Percentiles rank a stretch among this genome's conserved stretches.
These are phyloP conservation scores for Lachnum nothofagi DNA, from an alignment of 2,329 filamentous ascomycete genomes.

Conservation along the genomic window DNA sequence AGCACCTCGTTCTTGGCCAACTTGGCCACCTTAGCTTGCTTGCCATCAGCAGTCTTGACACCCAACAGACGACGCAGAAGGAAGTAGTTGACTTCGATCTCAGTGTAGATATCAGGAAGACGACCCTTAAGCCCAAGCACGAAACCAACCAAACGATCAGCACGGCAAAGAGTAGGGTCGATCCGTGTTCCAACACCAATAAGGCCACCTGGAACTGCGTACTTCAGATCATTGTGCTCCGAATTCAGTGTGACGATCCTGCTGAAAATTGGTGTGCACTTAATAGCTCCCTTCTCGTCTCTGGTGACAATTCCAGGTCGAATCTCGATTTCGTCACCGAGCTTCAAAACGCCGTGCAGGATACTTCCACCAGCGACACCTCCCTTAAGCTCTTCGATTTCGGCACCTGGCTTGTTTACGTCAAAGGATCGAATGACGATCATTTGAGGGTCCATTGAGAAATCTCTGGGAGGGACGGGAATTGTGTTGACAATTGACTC, in stretches of 20 bases:
- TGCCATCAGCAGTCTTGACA: conserved; percentile 96
- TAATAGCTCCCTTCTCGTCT: conserved; percentile 86
- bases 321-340: conserved; percentile 97
- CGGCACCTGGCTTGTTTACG: conserved; percentile 98
- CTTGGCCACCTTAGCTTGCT: conserved; percentile 99
- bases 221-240: conserved; percentile 97
- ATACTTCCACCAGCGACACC: conserved; percentile 98
- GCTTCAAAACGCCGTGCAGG: conserved; percentile 90
- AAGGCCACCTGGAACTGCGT: conserved; percentile 92
- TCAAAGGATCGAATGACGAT: conserved; percentile 99
- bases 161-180: conserved; percentile 95
- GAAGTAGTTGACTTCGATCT: conserved; percentile 99
- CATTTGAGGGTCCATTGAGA: conserved; percentile 90
- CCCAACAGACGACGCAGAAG: conserved; percentile 87
- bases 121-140: conserved; percentile 91
- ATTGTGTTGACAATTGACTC: conserved; percentile 94
- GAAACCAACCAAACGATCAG: conserved; percentile 97
- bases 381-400: conserved; percentile 97
- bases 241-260: conserved; percentile 92
- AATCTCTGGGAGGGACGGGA: conserved; percentile 85
- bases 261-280: conserved; percentile 96
- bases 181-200: conserved; percentile 98
- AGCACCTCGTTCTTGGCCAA: conserved; percentile 97
- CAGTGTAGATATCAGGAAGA: conserved; percentile 93
- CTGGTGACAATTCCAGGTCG: conserved; percentile 96